Evolutionary conservation across 1,284 basidiomycete genomes (phyloP).

Genomic region (Ustilago curta): DNA sequence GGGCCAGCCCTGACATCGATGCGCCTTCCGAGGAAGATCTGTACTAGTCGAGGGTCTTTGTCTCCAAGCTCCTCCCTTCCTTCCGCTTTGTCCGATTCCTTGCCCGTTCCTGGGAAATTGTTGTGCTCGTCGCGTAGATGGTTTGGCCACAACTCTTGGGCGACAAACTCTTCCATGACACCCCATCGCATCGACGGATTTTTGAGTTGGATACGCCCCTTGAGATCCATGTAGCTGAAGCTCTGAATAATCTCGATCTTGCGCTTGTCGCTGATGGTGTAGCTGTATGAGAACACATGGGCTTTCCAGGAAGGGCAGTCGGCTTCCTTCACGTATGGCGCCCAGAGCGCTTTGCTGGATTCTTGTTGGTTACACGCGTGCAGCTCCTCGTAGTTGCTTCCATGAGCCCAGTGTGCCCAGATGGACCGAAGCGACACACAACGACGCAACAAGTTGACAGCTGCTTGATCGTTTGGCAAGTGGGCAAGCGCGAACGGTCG

Average conservation of each 20-base stretch:
- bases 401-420: slow-evolving; percentile 69
- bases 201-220: slow-evolving; percentile 85
- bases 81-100: slow-evolving; percentile 27
- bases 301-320: slow-evolving; percentile 59
- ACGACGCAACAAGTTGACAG: slow-evolving; percentile 78
- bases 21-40: slow-evolving; percentile 57
- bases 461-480: slow-evolving; percentile 74
- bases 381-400: slow-evolving; percentile 56
- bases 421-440: slow-evolving; percentile 85
- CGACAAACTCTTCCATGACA: slow-evolving; percentile 88
- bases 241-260: slow-evolving; percentile 76
- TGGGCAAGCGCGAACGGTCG: slow-evolving; percentile 58
- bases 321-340: slow-evolving; percentile 28
- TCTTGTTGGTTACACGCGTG: slow-evolving; percentile 53
- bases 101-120: slow-evolving; percentile 41
- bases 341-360: slow-evolving; percentile 21
- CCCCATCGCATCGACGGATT: slow-evolving; percentile 82
- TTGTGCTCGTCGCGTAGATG: slow-evolving; percentile 41
- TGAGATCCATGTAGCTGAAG: slow-evolving; percentile 86
- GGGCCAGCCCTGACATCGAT: slow-evolving; percentile 37
- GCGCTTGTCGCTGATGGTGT: slow-evolving; percentile 50
- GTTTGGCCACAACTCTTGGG: slow-evolving; percentile 39
- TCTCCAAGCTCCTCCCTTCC: slow-evolving; percentile 50
- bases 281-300: slow-evolving; percentile 60
- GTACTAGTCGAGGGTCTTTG: slow-evolving; percentile 55